These are phyloP conservation scores for Saccharomyces eubayanus DNA, from an alignment of 805 yeast species.

Conservation along the genomic window DNA sequence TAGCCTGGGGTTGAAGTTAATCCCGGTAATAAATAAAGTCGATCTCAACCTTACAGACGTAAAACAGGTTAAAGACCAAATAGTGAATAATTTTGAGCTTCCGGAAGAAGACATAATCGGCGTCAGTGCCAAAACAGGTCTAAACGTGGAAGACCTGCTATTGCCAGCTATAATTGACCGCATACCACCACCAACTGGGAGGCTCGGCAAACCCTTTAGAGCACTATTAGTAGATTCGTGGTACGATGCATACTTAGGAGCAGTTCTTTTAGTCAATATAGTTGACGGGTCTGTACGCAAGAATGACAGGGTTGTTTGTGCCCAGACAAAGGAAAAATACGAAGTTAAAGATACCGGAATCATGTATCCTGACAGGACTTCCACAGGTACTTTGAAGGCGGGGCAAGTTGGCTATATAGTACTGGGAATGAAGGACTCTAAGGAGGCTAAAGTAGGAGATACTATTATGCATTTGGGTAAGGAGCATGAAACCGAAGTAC, in stretches of 20 bases:
- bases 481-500: conserved; percentile 53
- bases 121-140: conserved; percentile 88
- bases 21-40: conserved; percentile 87
- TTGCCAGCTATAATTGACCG: conserved; percentile 73
- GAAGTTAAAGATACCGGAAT: conserved; percentile 91
- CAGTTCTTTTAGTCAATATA: conserved; percentile 71
- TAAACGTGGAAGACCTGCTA: conserved; percentile 59
- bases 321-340: conserved; percentile 65
- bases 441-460: conserved; percentile 87
- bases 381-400: conserved; percentile 57
- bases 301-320: conserved; percentile 70
- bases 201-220: conserved; percentile 49
- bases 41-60: conserved; percentile 80
- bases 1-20: conserved; percentile 67
- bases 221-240: conserved; percentile 80
- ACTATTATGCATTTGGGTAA: conserved; percentile 61
- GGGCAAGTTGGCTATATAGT: conserved; percentile 94
- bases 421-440: conserved; percentile 87
- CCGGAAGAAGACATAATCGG: conserved; percentile 65
- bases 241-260: conserved; percentile 92
- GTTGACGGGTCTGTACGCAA: conserved; percentile 73
- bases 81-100: conserved; percentile 76
- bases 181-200: conserved; percentile 73
- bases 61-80: conserved; percentile 70
- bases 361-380: conserved; percentile 81